Conservation (phyloP, 163 green algal genomes). For the Scenedesmus sp. region DNA sequence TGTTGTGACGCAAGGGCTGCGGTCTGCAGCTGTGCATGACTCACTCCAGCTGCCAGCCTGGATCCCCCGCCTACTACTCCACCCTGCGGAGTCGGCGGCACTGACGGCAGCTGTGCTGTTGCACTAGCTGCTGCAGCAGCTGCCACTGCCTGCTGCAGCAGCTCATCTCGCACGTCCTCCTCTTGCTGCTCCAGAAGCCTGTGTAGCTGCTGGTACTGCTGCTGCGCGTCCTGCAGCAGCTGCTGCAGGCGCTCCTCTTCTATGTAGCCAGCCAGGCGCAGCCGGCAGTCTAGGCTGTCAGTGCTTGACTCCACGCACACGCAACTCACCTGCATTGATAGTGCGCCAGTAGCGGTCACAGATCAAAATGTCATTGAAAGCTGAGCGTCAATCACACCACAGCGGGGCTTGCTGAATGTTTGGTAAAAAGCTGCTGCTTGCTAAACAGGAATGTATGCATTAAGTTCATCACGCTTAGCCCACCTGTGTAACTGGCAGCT, state of each 20-base stretch:
- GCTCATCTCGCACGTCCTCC: neutral
- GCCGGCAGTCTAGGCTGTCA: slow-evolving; percentile 64
- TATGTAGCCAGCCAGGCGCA: slow-evolving; percentile 60
- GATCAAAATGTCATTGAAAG: too few relatives aligned
- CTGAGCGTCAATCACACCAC: too few relatives aligned
- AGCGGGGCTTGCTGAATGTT: too few relatives aligned
- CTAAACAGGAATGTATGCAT: neutral
- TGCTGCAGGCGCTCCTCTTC: slow-evolving; percentile 66
- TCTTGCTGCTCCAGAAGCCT: slow-evolving; percentile 22
- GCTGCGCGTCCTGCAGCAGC: slow-evolving; percentile 55
- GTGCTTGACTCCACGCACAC: slow-evolving; percentile 64
- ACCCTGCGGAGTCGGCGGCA: neutral
- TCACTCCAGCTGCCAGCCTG: slow-evolving; percentile 3
- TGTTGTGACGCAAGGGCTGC: neutral
- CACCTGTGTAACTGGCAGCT: slow-evolving; percentile 23
- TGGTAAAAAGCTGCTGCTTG: neutral
- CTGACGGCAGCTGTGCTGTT: neutral
- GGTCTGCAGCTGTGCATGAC: neutral
- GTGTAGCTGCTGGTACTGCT: slow-evolving; percentile 53
- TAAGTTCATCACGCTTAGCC: neutral
- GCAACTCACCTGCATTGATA: slow-evolving; percentile 38
- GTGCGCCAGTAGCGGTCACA: too few relatives aligned
- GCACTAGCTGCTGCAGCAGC: neutral
- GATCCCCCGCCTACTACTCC: neutral
- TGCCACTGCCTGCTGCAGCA: neutral